These are phyloP conservation scores for Musa itinerans DNA, from an alignment of 176 grass and related monocot genomes.

Conservation along the genomic window DNA sequence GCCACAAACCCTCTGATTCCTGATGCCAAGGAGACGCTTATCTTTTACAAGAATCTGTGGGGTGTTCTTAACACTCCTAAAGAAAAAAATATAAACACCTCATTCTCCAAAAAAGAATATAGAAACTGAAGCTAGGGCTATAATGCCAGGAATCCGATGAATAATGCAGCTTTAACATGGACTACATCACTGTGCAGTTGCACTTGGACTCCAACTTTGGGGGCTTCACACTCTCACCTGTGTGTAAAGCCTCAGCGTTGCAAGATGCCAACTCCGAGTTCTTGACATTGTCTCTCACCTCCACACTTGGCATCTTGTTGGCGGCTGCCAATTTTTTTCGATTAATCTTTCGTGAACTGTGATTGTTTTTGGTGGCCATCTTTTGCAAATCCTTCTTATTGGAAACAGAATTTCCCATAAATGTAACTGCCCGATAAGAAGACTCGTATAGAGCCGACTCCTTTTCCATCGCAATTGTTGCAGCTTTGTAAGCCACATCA, in stretches of 20 bases:
- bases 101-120: background rate
- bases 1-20: background rate
- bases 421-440: background rate
- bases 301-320: background rate
- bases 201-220: slow-evolving; percentile 13
- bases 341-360: background rate
- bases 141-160: background rate
- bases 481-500: slow-evolving; percentile 15
- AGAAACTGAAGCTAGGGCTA: background rate
- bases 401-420: background rate
- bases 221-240: slow-evolving; percentile 1
- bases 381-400: background rate
- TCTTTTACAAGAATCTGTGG: background rate
- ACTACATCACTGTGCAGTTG: slow-evolving; percentile 21
- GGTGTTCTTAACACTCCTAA: background rate
- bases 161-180: background rate
- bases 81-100: background rate
- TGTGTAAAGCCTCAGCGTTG: background rate
- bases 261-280: background rate
- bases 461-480: slow-evolving; percentile 15
- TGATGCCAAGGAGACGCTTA: slow-evolving; percentile 6
- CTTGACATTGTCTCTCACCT: background rate
- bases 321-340: background rate
- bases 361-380: background rate
- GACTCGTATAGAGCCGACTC: background rate